Evolutionary conservation across 495 filamentous ascomycete genomes (phyloP).

Genomic region (Hapsidospora chrysogenum): DNA sequence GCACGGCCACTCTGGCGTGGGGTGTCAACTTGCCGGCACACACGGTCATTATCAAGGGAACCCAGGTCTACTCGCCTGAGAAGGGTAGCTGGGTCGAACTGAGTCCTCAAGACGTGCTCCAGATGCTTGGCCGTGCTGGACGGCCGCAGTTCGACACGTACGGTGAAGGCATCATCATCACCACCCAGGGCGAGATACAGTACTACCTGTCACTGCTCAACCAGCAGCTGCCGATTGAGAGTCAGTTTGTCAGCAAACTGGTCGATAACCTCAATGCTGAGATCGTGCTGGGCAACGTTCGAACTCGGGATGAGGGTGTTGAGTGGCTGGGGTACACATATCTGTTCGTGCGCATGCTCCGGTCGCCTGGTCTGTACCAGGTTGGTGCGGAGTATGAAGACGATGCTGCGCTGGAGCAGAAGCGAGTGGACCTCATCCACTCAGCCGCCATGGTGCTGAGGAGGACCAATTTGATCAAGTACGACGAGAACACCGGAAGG

Average conservation of each 20-base stretch:
- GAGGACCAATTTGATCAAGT: slow-evolving; percentile 76
- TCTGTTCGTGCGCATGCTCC: slow-evolving; percentile 92
- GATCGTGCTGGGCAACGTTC: slow-evolving; percentile 87
- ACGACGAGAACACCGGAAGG: slow-evolving; percentile 84
- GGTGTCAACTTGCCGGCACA: slow-evolving; percentile 91
- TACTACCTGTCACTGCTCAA: slow-evolving; percentile 95
- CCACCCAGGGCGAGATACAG: slow-evolving; percentile 81
- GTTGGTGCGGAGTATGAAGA: slow-evolving; percentile 92
- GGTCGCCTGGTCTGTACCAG: slow-evolving; percentile 88
- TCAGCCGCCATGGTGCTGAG: slow-evolving; percentile 82
- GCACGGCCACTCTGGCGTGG: slow-evolving; percentile 92
- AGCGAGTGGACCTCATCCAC: slow-evolving; percentile 89
- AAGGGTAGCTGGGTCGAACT: slow-evolving; percentile 98
- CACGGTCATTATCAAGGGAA: slow-evolving; percentile 94
- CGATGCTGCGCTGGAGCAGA: slow-evolving; percentile 83
- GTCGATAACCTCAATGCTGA: slow-evolving; percentile 97
- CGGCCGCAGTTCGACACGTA: slow-evolving; percentile 95
- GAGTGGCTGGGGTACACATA: slow-evolving; percentile 99
- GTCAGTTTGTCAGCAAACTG: slow-evolving; percentile 81
- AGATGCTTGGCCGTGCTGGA: slow-evolving; percentile 96
- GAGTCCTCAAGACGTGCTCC: slow-evolving; percentile 91
- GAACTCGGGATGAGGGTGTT: slow-evolving; percentile 83
- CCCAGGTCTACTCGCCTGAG: slow-evolving; percentile 93
- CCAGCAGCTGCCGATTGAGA: slow-evolving; percentile 94
- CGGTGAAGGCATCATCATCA: slow-evolving; percentile 97